These are phyloP conservation scores for Leccinum obscurum DNA, from an alignment of 768 basidiomycete species.

Conservation along the genomic window DNA sequence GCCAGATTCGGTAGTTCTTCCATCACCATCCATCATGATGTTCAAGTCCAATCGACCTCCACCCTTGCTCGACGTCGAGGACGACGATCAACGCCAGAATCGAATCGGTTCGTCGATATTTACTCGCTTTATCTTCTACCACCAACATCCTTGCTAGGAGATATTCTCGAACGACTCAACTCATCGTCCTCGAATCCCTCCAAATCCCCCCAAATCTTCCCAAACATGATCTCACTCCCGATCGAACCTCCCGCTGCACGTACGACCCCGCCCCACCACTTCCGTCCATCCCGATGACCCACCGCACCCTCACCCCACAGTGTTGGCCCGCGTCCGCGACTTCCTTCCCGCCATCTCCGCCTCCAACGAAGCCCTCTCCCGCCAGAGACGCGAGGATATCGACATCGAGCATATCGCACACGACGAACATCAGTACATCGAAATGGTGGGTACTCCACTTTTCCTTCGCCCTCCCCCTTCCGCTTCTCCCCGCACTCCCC, in stretches of 20 bases:
- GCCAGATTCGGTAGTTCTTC: constrained; percentile 8
- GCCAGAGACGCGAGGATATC: constrained; percentile 54
- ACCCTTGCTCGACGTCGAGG: constrained; percentile 45
- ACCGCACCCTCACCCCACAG: constrained; percentile 35
- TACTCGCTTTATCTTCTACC: neutral
- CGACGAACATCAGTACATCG: constrained; percentile 54
- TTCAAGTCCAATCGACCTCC: constrained; percentile 8
- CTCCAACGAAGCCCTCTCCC: constrained; percentile 55
- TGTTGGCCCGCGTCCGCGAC: constrained; percentile 62
- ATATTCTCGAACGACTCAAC: constrained; percentile 43
- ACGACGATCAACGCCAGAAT: constrained; percentile 43
- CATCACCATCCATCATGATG: constrained; percentile 9
- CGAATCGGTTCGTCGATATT: constrained; percentile 38
- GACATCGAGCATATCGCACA: constrained; percentile 65
- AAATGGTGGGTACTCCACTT: constrained; percentile 50
- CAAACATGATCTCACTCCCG: constrained; percentile 23
- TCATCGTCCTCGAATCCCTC: constrained; percentile 15
- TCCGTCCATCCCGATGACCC: constrained; percentile 5
- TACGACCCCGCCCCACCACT: constrained; percentile 30
- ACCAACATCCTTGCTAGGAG: constrained; percentile 30
- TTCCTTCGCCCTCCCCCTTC: neutral
- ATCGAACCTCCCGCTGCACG: constrained; percentile 49
- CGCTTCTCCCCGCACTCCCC: neutral
- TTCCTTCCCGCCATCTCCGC: constrained; percentile 69
- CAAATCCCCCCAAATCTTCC: constrained; percentile 37